A percentile compares a stretch with the other conserved stretches of the same genome.
Evolutionary conservation across 345 rosid genomes (phyloP).

Genomic region (Salix arbutifolia): DNA sequence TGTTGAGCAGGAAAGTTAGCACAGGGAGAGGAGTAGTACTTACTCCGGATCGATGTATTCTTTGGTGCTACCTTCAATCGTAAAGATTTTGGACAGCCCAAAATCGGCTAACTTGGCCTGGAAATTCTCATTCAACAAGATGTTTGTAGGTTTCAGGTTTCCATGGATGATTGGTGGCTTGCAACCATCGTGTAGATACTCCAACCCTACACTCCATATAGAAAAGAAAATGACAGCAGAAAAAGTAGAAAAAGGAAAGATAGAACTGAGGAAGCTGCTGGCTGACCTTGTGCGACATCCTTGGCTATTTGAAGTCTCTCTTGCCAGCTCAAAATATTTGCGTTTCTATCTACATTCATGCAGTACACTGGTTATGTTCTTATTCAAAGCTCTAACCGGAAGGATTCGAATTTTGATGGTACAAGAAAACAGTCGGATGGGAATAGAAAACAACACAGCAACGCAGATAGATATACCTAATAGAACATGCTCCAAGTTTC

Average conservation of each 20-base stretch:
- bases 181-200: constrained; percentile 15
- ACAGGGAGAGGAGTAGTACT: background rate
- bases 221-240: too few relatives aligned
- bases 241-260: background rate
- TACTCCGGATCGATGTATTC: constrained; percentile 19
- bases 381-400: background rate
- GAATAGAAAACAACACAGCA: background rate
- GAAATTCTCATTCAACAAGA: constrained; percentile 10
- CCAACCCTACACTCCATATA: background rate
- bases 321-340: constrained; percentile 7
- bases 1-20: too few relatives aligned
- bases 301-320: constrained; percentile 12
- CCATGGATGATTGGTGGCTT: constrained; percentile 15
- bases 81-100: constrained; percentile 5
- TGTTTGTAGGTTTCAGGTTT: constrained; percentile 12
- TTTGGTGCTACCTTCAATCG: constrained; percentile 11
- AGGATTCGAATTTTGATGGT: too few relatives aligned
- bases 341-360: background rate
- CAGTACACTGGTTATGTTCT: background rate
- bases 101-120: constrained; percentile 15
- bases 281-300: constrained; percentile 22
- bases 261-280: background rate
- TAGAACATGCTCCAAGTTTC: background rate
- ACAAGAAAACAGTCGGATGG: background rate
- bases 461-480: background rate